Base-by-base conservation (phyloP, 1,284 basidiomycete genomes). In the Cutaneotrichosporon dermatis region DNA sequence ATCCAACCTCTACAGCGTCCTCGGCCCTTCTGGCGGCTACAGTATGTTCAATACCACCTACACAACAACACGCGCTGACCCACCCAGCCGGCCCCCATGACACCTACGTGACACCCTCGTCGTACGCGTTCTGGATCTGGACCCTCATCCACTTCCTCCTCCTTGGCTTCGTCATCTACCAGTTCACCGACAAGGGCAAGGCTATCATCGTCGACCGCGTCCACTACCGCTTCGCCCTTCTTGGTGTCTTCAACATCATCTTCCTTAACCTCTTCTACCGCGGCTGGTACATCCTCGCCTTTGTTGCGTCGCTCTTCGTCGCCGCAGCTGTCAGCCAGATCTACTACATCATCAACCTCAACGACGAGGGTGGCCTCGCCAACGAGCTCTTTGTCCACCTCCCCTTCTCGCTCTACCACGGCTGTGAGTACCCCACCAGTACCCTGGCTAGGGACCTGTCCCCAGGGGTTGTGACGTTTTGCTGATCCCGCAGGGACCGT, bases 341-440 rank as follows among this genome's bases (percentile, higher is more conserved):
- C 75, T 97, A 96, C 81, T 94, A 92, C 73, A 82, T 88, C 63
- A 87, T 95, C 74, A 94, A 93, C 82, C 89, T 90, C 76, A 84
- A 86, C 65, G 89, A 52, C 80, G 53, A 49, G 35, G 15, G 50
- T 16, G 86, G 70, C 83, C 71, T 83, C 44, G 81, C 82, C 34
- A 90, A 92, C 64, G 91, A 95, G 76, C 76, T 76, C 15, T 75
- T 80, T 50, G 76, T 80, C 13, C 79, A 79, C 64, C 73, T 80
- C 12, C 92, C 92, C 8, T 93, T 94, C 83, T 92, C 90, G 8
- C 85, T 94, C 57, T 96, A 89, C 81, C 93, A 96, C 74, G 93
- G 93, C 53, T 95, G 92, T 76, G 54, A 70, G 75, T 69, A 25
- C 13, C 10, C 42, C 42, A 2, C 12, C 5, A 12, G 6, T 43